Evolutionary conservation across 257 asterid species (phyloP).

Genomic region (Parsonsia alboflavescens): DNA sequence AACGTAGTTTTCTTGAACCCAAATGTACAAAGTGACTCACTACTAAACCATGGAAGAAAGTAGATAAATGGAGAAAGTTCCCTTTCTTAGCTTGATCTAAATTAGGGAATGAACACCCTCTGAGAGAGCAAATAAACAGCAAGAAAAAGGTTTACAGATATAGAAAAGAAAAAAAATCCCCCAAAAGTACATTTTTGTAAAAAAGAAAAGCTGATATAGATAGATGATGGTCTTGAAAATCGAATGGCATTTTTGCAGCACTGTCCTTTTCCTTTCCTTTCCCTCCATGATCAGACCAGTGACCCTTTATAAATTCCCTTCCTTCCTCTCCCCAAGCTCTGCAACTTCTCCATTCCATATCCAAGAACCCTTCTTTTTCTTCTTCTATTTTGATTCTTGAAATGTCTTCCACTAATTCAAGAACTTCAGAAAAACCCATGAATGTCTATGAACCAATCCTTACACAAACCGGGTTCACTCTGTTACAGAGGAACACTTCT

Average conservation of each 20-base stretch:
- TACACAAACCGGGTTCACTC: constrained; percentile 65
- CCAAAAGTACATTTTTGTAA: constrained; percentile 15
- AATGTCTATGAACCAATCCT: constrained; percentile 72
- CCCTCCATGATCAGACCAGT: constrained; percentile 10
- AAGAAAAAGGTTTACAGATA: neutral
- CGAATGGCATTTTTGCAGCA: constrained; percentile 20
- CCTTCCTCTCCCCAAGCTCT: constrained; percentile 8
- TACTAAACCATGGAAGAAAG: neutral
- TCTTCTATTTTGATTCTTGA: neutral
- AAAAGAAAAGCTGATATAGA: constrained; percentile 6
- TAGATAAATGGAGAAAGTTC: neutral
- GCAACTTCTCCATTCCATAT: too few relatives aligned
- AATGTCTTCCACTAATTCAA: constrained; percentile 13
- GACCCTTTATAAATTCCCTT: constrained; percentile 30
- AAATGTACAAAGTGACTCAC: too few relatives aligned
- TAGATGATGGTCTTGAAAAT: constrained; percentile 2
- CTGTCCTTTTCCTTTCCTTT: constrained; percentile 18
- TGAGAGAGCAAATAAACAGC: neutral
- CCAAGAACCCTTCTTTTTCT: neutral
- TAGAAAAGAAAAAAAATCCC: neutral
- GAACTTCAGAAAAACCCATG: constrained; percentile 39
- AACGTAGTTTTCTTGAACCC: too few relatives aligned
- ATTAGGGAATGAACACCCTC: neutral
- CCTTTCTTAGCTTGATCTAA: neutral
- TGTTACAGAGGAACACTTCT: constrained; percentile 84